A percentile compares a stretch with the other conserved stretches of the same genome.
Conservation (phyloP, 2,329 filamentous ascomycete genomes). For the Lachnellula arida region DNA sequence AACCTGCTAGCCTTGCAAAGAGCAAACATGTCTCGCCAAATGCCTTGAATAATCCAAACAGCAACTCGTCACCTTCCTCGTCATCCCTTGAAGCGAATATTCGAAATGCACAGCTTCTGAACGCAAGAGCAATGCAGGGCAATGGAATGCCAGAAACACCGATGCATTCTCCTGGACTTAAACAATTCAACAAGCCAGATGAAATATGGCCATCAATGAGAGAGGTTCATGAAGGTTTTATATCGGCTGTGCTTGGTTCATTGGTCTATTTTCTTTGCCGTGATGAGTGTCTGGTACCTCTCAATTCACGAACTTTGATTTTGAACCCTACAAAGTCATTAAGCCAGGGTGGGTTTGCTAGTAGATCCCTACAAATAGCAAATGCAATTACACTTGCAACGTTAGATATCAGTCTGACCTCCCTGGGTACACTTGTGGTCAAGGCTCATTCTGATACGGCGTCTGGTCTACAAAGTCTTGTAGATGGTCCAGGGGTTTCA, state of each 20-base stretch:
- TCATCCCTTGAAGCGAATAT: slow-evolving; percentile 24
- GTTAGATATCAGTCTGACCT: slow-evolving; percentile 31
- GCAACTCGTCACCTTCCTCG: slow-evolving; percentile 25
- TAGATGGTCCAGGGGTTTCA: slow-evolving; percentile 1
- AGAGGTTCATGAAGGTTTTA: slow-evolving; percentile 31
- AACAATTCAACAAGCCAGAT: slow-evolving; percentile 11
- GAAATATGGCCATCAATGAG: slow-evolving; percentile 19
- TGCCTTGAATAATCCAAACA: slow-evolving; percentile 21
- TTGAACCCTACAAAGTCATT: slow-evolving; percentile 12
- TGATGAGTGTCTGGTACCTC: slow-evolving; percentile 29
- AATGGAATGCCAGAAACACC: slow-evolving; percentile 21
- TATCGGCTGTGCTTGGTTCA: slow-evolving; percentile 32
- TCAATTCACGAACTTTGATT: slow-evolving; percentile 33
- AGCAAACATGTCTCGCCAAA: slow-evolving; percentile 18
- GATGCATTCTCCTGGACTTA: slow-evolving; percentile 23
- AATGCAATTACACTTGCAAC: slow-evolving; percentile 27
- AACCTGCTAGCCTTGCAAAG: slow-evolving; percentile 26
- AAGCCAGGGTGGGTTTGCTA: neutral
- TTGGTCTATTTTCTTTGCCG: slow-evolving; percentile 30
- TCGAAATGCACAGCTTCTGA: slow-evolving; percentile 25
- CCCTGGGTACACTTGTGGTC: slow-evolving; percentile 29
- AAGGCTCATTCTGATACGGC: slow-evolving; percentile 28
- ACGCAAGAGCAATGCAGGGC: slow-evolving; percentile 23
- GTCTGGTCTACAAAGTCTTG: slow-evolving; percentile 23
- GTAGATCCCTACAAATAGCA: neutral